Evolutionary conservation across 805 yeast species (phyloP).

Genomic region (Cyberlindnera misumaiensis): DNA sequence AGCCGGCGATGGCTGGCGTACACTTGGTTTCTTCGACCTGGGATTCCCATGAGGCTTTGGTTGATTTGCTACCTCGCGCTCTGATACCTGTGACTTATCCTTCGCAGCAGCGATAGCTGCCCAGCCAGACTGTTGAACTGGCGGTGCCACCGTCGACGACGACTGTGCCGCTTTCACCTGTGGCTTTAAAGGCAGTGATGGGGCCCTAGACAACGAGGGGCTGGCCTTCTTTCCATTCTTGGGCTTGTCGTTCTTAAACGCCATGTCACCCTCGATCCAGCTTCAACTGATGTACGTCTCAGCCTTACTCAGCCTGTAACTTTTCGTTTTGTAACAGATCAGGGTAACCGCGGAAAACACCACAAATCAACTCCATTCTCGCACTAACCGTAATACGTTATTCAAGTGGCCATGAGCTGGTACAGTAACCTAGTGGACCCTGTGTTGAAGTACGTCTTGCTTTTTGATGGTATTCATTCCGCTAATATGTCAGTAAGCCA

Average conservation of each 20-base stretch:
- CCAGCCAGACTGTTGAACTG: conserved; percentile 10
- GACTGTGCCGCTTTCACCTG: not conserved
- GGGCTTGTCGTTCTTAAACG: too few relatives aligned
- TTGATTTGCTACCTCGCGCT: not conserved
- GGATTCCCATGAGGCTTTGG: not conserved
- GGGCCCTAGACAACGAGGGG: not conserved
- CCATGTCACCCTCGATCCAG: too few relatives aligned
- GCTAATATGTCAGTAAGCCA: not conserved
- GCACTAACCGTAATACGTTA: not conserved
- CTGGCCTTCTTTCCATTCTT: too few relatives aligned
- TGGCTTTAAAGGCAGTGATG: conserved; percentile 7
- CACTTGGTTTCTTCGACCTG: not conserved
- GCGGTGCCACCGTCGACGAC: not conserved
- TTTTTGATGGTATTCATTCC: not conserved
- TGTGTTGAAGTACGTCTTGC: not conserved
- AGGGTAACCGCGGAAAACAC: too few relatives aligned
- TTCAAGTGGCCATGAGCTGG: not conserved
- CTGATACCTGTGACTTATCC: not conserved
- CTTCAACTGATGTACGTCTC: too few relatives aligned
- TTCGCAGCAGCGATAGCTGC: conserved; percentile 16
- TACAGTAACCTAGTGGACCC: conserved; percentile 1
- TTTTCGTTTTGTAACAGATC: too few relatives aligned
- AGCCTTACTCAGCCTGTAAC: too few relatives aligned
- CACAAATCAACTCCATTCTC: too few relatives aligned
- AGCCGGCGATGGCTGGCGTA: not conserved